A percentile compares a stretch with the other conserved stretches of the same genome.
phyloP scores from a whole-genome alignment of 2,329 filamentous ascomycete genomes.

The Cladophialophora immunda region DNA sequence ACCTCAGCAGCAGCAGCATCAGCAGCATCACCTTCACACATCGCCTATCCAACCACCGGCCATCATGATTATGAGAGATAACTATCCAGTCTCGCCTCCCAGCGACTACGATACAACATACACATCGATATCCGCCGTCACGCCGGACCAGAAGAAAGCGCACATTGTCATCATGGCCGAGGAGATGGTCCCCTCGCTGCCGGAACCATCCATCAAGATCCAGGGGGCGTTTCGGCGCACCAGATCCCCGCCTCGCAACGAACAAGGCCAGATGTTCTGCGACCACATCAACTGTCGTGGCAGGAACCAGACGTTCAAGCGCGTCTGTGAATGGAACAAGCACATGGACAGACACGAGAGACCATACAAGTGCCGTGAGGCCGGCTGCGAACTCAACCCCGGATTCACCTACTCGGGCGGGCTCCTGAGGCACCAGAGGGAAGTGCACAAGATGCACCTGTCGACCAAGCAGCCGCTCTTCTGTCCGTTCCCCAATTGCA shows the following conservation, averaged over 20 bases:
- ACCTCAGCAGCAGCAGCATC: constrained; percentile 11
- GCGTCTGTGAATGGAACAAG: constrained; percentile 96
- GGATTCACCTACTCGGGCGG: constrained; percentile 96
- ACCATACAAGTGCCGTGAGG: constrained; percentile 83
- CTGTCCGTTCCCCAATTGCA: constrained; percentile 87
- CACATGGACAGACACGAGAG: constrained; percentile 99
- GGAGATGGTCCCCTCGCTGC: constrained; percentile 16
- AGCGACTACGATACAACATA: constrained; percentile 26
- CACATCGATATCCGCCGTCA: constrained; percentile 11
- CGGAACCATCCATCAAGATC: constrained; percentile 8
- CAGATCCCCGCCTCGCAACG: constrained; percentile 64
- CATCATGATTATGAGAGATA: constrained; percentile 28
- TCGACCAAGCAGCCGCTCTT: constrained; percentile 82
- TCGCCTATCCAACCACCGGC: neutral
- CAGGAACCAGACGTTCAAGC: constrained; percentile 71
- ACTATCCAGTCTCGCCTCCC: constrained; percentile 33
- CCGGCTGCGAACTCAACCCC: constrained; percentile 88
- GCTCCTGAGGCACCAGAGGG: constrained; percentile 85
- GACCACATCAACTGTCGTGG: constrained; percentile 74
- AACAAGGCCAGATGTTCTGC: constrained; percentile 80
- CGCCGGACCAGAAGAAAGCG: constrained; percentile 26
- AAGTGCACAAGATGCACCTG: constrained; percentile 90
- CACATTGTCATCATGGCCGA: constrained; percentile 26
- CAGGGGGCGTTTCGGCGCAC: constrained; percentile 29
- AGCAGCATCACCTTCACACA: neutral